A percentile compares a stretch with the other conserved stretches of the same genome.
phyloP scores from a whole-genome alignment of 495 filamentous ascomycete species.

The Copromyces sp. region DNA sequence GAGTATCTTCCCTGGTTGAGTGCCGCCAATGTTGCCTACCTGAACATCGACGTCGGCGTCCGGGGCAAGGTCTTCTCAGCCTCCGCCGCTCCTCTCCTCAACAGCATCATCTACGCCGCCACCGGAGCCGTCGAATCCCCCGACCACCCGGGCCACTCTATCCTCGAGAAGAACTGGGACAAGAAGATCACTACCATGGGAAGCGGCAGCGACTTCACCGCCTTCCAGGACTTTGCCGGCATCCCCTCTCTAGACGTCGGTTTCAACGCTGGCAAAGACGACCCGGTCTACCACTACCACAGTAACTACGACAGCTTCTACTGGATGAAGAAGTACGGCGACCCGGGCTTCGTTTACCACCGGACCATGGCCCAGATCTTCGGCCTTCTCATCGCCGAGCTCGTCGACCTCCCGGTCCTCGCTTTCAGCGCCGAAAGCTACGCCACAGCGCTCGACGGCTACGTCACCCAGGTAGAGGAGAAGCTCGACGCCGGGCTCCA shows the following conservation, averaged over 20 bases:
- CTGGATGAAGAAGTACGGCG: conserved; percentile 76
- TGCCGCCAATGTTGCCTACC: conserved; percentile 67
- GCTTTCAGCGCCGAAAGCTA: conserved; percentile 71
- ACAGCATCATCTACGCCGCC: conserved; percentile 62
- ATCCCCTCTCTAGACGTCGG: conserved; percentile 77
- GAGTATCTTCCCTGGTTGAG: conserved; percentile 82
- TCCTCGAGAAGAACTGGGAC: conserved; percentile 63
- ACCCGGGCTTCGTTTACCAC: conserved; percentile 80
- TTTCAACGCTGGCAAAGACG: conserved; percentile 47
- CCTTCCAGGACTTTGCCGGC: conserved; percentile 88
- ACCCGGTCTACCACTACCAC: conserved; percentile 64
- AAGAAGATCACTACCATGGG: conserved; percentile 57
- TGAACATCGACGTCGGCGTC: conserved; percentile 82
- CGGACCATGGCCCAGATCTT: conserved; percentile 68
- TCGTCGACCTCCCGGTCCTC: conserved; percentile 69
- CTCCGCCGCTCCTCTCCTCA: conserved; percentile 66
- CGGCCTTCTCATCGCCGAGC: conserved; percentile 65
- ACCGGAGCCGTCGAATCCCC: conserved; percentile 65
- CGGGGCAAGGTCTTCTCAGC: conserved; percentile 60
- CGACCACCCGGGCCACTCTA: conserved; percentile 67
- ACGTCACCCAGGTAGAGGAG: conserved; percentile 56
- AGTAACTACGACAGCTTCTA: conserved; percentile 90
- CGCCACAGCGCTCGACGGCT: conserved; percentile 49
- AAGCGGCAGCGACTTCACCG: conserved; percentile 77
- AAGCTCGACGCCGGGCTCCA: conserved; percentile 38